These are phyloP conservation scores for Erythrophleum ivorense DNA, from an alignment of 331 rosid genomes.

Conservation along the genomic window DNA sequence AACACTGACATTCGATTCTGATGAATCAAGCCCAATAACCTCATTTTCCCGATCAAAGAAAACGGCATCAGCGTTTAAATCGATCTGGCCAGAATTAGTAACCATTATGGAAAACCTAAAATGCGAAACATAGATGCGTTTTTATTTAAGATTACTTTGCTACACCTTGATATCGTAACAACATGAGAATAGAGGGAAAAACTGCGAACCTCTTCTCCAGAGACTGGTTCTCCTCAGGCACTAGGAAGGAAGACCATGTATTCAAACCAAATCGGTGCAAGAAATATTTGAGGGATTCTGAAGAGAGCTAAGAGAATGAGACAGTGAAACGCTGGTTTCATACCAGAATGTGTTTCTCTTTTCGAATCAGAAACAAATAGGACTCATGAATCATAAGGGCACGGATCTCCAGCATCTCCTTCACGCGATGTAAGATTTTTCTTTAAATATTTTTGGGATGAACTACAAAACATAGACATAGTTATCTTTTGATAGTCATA, in stretches of 20 bases:
- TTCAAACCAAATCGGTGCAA: not conserved
- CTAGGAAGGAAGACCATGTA: not conserved
- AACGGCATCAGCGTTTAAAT: conserved; percentile 56
- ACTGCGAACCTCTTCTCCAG: conserved; percentile 41
- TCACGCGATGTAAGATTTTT: not conserved
- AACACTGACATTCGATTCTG: conserved; percentile 26
- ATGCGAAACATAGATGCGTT: conserved; percentile 18
- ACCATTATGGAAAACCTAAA: conserved; percentile 57
- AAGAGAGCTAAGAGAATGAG: not conserved
- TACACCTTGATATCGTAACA: conserved; percentile 24
- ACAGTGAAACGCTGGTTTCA: not conserved
- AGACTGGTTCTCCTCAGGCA: not conserved
- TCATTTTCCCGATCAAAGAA: conserved; percentile 46
- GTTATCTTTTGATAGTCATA: no score
- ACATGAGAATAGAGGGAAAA: not conserved
- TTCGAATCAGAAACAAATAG: not conserved
- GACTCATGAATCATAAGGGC: not conserved
- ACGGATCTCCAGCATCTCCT: not conserved
- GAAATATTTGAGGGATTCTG: not conserved
- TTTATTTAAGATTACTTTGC: conserved; percentile 1
- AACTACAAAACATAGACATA: no score
- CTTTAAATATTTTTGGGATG: not conserved
- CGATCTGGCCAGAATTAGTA: conserved; percentile 44
- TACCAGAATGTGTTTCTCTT: not conserved
- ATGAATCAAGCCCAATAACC: conserved; percentile 26